Conservation (phyloP, 2,329 filamentous ascomycete species). For the Neonectria coccinea region DNA sequence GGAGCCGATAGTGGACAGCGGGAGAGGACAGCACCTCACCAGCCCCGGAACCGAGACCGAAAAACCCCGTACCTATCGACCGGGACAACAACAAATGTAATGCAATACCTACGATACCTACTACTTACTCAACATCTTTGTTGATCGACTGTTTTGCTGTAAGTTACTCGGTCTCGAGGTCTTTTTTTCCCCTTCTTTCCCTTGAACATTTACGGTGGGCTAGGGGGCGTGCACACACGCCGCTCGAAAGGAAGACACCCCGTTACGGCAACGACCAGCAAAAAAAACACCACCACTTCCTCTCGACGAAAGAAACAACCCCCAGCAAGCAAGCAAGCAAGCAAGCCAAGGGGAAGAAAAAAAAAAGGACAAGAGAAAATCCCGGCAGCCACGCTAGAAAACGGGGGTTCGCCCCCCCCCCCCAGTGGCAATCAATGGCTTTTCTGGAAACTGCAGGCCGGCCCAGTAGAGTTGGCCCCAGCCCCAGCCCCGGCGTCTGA, state of each 20-base stretch:
- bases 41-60: neutral
- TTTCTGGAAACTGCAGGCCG: constrained; percentile 4
- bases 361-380: constrained; percentile 15
- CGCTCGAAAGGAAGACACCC: constrained; percentile 22
- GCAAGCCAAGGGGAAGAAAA: neutral
- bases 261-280: neutral
- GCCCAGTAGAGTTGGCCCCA: neutral
- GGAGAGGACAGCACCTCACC: constrained; percentile 1
- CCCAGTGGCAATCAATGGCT: constrained; percentile 35
- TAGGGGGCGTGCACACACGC: constrained; percentile 3
- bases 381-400: constrained; percentile 41
- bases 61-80: neutral
- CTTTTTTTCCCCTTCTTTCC: neutral
- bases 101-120: too few relatives aligned
- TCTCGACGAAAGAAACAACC: neutral
- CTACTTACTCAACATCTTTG: neutral
- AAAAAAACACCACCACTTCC: neutral
- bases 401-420: constrained; percentile 30
- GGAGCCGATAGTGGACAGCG: constrained; percentile 26
- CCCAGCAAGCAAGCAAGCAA: constrained; percentile 15
- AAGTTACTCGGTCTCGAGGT: neutral
- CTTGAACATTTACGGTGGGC: neutral
- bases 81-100: neutral
- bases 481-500: neutral
- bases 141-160: neutral